Evolutionary conservation across 331 rosid genomes (phyloP).

Genomic region (Phaseolus coccineus): DNA sequence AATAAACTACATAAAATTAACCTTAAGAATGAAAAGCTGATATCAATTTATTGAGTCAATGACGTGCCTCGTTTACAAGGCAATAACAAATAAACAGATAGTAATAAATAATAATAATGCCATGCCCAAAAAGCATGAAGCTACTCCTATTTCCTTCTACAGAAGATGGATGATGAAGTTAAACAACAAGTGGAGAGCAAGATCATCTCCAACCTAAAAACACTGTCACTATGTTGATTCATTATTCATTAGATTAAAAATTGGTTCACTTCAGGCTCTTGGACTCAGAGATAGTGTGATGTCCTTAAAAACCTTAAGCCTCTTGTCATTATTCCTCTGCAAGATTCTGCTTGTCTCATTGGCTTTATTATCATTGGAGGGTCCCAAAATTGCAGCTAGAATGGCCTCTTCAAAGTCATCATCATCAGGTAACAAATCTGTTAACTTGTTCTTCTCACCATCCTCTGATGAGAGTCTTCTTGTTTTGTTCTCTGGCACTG

Average conservation of each 20-base stretch:
- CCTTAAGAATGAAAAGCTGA: neutral
- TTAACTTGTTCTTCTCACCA: slow-evolving; percentile 45
- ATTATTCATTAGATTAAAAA: slow-evolving; percentile 13
- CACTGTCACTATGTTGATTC: slow-evolving; percentile 46
- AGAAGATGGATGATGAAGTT: slow-evolving; percentile 16
- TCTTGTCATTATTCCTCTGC: slow-evolving; percentile 71
- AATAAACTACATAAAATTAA: too few species aligned
- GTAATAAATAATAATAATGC: neutral
- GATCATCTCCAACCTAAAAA: slow-evolving; percentile 78
- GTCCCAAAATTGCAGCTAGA: slow-evolving; percentile 71
- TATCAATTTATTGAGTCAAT: slow-evolving; percentile 43
- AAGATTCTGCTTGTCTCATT: slow-evolving; percentile 25
- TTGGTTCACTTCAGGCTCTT: slow-evolving; percentile 57
- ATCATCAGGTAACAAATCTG: slow-evolving; percentile 69
- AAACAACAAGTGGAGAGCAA: slow-evolving; percentile 79
- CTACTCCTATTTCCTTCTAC: slow-evolving; percentile 41
- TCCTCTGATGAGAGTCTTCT: slow-evolving; percentile 64
- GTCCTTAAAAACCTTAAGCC: slow-evolving; percentile 91
- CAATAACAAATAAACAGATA: slow-evolving; percentile 27
- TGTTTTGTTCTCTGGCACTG: slow-evolving; percentile 67
- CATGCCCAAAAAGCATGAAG: slow-evolving; percentile 6
- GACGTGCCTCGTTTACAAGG: slow-evolving; percentile 48
- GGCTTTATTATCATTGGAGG: slow-evolving; percentile 50
- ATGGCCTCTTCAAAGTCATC: slow-evolving; percentile 95
- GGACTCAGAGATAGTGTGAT: slow-evolving; percentile 91